These are phyloP conservation scores for Phytopythium chamaehyphon DNA, from an alignment of 352 stramenopile species.

Conservation along the genomic window DNA sequence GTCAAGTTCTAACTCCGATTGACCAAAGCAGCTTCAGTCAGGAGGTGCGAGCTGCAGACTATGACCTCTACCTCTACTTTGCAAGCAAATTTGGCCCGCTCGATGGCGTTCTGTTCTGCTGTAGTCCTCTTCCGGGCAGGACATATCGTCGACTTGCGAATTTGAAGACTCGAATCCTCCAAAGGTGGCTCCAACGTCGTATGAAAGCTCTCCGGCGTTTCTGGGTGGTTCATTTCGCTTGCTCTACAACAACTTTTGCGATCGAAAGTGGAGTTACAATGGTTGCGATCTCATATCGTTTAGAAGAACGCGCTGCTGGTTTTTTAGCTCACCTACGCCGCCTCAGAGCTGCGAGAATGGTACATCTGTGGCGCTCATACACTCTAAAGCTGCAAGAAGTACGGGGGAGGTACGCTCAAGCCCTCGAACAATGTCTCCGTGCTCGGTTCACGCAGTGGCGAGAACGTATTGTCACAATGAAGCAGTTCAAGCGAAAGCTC, in stretches of 20 bases:
- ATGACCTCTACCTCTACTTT: conserved; percentile 5
- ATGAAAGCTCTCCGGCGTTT: conserved; percentile 4
- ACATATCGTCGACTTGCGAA: conserved; percentile 1
- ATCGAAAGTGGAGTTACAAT: background rate
- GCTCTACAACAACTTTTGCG: background rate
- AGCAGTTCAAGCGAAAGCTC: conserved; percentile 3
- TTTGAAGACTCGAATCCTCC: conserved; percentile 1
- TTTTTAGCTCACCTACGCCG: background rate
- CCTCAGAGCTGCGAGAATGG: background rate
- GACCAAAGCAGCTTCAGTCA: background rate
- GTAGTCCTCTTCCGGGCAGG: background rate
- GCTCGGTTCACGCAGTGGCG: conserved; percentile 6
- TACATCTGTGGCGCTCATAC: conserved; percentile 1
- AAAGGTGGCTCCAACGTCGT: background rate
- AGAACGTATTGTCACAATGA: background rate
- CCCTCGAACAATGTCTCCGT: background rate
- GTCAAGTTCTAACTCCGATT: background rate
- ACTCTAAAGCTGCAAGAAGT: background rate
- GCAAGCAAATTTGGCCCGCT: conserved; percentile 6
- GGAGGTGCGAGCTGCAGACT: background rate
- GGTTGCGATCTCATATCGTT: background rate
- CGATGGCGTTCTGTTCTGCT: conserved; percentile 4
- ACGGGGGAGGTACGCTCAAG: background rate
- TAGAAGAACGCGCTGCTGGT: background rate
- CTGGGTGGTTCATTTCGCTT: conserved; percentile 1